Conservation (phyloP, 73 alveolate species). For the Durusdinium trenchii region DNA sequence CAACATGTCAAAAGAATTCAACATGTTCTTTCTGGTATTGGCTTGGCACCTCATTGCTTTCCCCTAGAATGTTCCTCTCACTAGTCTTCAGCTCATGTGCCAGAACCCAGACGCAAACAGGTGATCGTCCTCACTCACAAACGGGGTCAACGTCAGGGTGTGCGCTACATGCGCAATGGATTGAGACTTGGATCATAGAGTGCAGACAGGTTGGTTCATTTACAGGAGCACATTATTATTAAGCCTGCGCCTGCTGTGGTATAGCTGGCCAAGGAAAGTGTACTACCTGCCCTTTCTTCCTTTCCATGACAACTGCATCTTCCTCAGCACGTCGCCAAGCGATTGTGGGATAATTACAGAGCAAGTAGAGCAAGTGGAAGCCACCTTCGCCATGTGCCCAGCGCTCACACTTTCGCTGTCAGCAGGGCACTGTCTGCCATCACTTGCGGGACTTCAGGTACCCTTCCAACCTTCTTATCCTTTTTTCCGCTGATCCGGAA, state of each 20-base stretch:
- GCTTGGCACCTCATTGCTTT: no score
- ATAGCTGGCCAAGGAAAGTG: conserved; percentile 79
- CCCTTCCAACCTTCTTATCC: conserved; percentile 95
- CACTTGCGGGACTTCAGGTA: conserved; percentile 16
- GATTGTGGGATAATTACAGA: no score
- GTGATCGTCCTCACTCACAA: conserved; percentile 99
- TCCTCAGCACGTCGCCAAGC: no score
- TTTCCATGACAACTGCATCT: conserved; percentile 94
- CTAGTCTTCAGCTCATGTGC: no score
- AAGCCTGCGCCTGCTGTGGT: not conserved
- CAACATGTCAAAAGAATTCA: not conserved
- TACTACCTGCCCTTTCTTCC: conserved; percentile 97
- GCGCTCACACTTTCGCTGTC: not conserved
- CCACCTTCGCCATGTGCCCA: not conserved
- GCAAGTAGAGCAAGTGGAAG: not conserved
- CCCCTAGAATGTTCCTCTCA: no score
- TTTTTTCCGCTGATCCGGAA: conserved; percentile 96
- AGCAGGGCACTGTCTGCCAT: not conserved
- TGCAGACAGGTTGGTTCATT: not conserved
- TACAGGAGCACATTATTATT: no score
- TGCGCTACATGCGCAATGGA: conserved; percentile 99
- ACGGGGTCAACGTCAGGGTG: conserved; percentile 98
- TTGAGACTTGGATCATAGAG: conserved; percentile 97
- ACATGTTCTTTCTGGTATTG: not conserved
- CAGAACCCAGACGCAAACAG: no score